A percentile compares a stretch with the other conserved stretches of the same genome.
phyloP scores from a whole-genome alignment of 148 eudicot species.

The Silene conica region DNA sequence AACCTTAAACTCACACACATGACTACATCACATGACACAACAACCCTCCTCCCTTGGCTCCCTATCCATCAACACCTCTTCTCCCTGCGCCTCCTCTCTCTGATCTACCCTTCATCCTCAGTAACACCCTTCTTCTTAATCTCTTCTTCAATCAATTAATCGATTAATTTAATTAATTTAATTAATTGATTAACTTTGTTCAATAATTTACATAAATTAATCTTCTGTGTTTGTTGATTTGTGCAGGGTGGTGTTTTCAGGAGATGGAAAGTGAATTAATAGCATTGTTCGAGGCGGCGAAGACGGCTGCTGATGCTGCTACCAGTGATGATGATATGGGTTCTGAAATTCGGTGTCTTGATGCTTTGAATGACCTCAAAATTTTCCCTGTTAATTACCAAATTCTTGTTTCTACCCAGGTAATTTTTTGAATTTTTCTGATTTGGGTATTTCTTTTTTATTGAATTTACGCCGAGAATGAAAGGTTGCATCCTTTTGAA shows the following conservation, averaged over 20 bases:
- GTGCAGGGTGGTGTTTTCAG: not conserved
- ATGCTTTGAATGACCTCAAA: constrained; percentile 50
- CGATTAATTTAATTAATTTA: too few species aligned
- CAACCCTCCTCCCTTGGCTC: not conserved
- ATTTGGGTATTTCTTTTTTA: not conserved
- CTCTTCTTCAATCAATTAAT: not conserved
- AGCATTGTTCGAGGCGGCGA: constrained; percentile 54
- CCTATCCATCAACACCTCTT: not conserved
- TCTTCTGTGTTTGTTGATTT: too few species aligned
- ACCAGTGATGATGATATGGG: constrained; percentile 26
- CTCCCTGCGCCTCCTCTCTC: not conserved
- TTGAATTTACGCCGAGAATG: not conserved
- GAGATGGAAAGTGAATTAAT: constrained; percentile 57
- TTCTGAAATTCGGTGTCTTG: constrained; percentile 56
- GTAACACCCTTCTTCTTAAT: not conserved
- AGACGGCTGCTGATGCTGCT: constrained; percentile 62
- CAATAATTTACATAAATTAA: too few species aligned
- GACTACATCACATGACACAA: too few species aligned
- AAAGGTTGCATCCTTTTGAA: not conserved
- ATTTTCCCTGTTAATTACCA: constrained; percentile 62
- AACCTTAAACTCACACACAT: too few species aligned
- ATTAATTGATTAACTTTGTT: too few species aligned
- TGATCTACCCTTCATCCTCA: not conserved
- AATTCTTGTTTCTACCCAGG: constrained; percentile 70
- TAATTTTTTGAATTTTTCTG: constrained; percentile 9